These are phyloP conservation scores for Phaeophleospora eucalypticola DNA, from an alignment of 2,329 filamentous ascomycete genomes.

Conservation along the genomic window DNA sequence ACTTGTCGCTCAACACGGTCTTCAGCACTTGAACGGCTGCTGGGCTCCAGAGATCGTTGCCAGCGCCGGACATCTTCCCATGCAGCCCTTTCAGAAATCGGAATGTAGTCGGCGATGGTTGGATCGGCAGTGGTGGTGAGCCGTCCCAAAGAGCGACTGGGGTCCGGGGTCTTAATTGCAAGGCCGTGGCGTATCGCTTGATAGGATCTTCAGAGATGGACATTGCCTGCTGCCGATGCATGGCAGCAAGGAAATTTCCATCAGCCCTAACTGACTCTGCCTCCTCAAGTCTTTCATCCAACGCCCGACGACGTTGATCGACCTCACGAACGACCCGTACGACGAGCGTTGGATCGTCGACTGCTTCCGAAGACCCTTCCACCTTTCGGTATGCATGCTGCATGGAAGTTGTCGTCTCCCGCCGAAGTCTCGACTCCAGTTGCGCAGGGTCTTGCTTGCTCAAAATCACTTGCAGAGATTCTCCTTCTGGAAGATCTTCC, in stretches of 20 bases:
- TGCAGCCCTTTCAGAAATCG: constrained; percentile 64
- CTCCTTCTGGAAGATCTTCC: constrained; percentile 59
- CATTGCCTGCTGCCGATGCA: constrained; percentile 60
- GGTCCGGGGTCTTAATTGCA: constrained; percentile 3
- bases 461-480: constrained; percentile 62
- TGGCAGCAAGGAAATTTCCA: constrained; percentile 54
- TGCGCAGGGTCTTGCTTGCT: constrained; percentile 67
- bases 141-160: constrained; percentile 77
- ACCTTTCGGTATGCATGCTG: constrained; percentile 15
- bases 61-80: constrained; percentile 63
- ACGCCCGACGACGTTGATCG: constrained; percentile 57
- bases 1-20: constrained; percentile 46
- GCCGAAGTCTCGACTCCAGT: constrained; percentile 40
- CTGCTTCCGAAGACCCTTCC: constrained; percentile 9
- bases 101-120: constrained; percentile 73
- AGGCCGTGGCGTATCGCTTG: constrained; percentile 5
- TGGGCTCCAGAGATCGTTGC: constrained; percentile 77
- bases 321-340: constrained; percentile 72
- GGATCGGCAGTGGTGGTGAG: constrained; percentile 66
- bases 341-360: constrained; percentile 49
- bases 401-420: constrained; percentile 16
- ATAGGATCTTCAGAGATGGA: constrained; percentile 42
- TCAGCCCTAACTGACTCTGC: constrained; percentile 4
- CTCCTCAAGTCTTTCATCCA: constrained; percentile 12
- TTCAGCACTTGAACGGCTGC: constrained; percentile 63